Base-by-base conservation (phyloP, 345 rosid species). In the Draba incana region DNA sequence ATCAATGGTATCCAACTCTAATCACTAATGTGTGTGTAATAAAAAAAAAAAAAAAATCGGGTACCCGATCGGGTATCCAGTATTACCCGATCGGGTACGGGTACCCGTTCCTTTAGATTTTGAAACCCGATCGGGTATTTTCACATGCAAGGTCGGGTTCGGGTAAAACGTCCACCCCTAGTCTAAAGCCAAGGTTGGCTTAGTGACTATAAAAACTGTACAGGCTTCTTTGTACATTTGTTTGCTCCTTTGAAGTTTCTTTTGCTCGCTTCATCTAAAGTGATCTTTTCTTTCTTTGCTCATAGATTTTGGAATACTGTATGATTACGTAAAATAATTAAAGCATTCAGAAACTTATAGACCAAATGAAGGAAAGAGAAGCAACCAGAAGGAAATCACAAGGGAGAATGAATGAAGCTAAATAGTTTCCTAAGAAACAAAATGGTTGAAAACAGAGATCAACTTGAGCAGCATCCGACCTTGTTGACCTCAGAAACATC, bases 401-500 rank as follows among this genome's bases (percentile, higher is more conserved):
- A 75, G 30, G 27, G 25, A 61, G 46, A 53, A 53, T 51, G 3
- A 3, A 54, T 8, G 27, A 45, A 37, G 64, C 70, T 72, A 49
- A 10, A 46, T 53, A 11, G 46, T 37, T 58, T 0, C 67, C 61
- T 20, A 70, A 59, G 66, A 62, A 70, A 62, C 61, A 60, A 69
- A 59, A 35, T 35, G 6, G 45, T 39, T 23, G 10, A 59, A 44
- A 53, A 44, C 14, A 0, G 3, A 28, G 69, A 75, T 68, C 66
- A 75, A 68, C 66, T 63, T 14, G 70, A 69, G 80, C 91, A 91
- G 81, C 92, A 88, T 42, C 91, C 89, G 8, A 79, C 82, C 79
- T 83, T 83, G 80, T 83, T 88, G 60, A 88, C 76, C 20, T 89
- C 89, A 3, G 95, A 90, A 45, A 82, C 89, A 68, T 88, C 89